Conservation (phyloP, 2,329 filamentous ascomycete species). For the Sphaerulina populicola region DNA sequence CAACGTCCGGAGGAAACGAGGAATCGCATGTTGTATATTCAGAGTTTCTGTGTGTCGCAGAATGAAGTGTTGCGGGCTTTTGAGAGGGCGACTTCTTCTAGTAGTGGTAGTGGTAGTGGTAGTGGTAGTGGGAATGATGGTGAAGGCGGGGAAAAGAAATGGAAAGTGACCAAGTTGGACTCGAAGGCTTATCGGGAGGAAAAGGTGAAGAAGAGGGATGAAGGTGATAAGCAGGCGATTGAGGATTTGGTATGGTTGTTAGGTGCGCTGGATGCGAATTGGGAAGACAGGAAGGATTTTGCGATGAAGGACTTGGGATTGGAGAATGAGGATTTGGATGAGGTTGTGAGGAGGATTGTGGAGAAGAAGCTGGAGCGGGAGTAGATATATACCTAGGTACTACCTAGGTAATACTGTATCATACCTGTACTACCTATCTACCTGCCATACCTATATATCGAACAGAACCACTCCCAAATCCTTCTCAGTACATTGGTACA, state of each 20-base stretch:
- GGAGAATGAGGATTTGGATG: slow-evolving; percentile 35
- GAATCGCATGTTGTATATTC: slow-evolving; percentile 52
- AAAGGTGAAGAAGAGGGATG: slow-evolving; percentile 33
- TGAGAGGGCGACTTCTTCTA: slow-evolving; percentile 43
- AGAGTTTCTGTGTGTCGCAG: slow-evolving; percentile 51
- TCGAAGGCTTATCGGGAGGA: slow-evolving; percentile 28
- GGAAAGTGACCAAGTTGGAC: slow-evolving; percentile 39
- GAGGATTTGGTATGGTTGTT: slow-evolving; percentile 30
- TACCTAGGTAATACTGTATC: too few relatives aligned
- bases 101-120: slow-evolving; percentile 27
- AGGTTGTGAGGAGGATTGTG: slow-evolving; percentile 30
- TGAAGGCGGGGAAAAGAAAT: slow-evolving; percentile 32
- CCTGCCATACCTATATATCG: too few relatives aligned
- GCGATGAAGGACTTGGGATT: slow-evolving; percentile 39
- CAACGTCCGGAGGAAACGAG: slow-evolving; percentile 44
- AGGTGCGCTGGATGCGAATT: slow-evolving; percentile 29
- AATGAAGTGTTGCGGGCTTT: slow-evolving; percentile 48
- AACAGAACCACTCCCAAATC: too few relatives aligned
- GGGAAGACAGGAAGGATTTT: slow-evolving; percentile 31
- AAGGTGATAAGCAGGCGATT: slow-evolving; percentile 30
- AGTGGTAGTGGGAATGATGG: too few relatives aligned
- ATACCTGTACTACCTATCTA: too few relatives aligned
- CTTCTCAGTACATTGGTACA: too few relatives aligned
- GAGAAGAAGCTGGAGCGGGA: slow-evolving; percentile 18
- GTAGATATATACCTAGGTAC: too few relatives aligned